Base-by-base conservation (phyloP, 805 yeast genomes). In the Ogataea pini region DNA sequence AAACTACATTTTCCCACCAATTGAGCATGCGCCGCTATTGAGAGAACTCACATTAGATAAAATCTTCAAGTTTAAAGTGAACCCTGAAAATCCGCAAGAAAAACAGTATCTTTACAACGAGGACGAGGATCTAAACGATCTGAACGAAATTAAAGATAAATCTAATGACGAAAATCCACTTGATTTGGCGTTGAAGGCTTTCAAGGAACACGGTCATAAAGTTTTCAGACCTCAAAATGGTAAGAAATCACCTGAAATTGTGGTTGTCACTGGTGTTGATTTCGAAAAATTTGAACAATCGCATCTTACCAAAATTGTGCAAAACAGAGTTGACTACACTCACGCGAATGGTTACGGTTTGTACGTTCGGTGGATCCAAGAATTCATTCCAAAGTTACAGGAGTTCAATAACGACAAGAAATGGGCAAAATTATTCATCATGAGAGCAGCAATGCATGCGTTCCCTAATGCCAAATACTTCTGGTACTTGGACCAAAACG, bases 381-480 rank as follows among this genome's bases (percentile, higher is more conserved):
- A 94, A 64, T 91, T 88, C 67, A 61, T 79, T 14, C 91, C 92
- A 7, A 57, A 75, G 13, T 58, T 85, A 48, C 74, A 79, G 47
- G 73, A 74, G 31, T 65, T 75, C 57, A 67, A 71, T 50, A 65
- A 69, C 52, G 67, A 80, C 55, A 70, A 71, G 48, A 69, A 73
- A 24, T 87, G 96, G 94, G 77, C 81, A 27, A 80, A 83, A 54
- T 60, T 84, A 24, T 77, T 79, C 48, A 65, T 83, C 34, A 65
- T 89, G 63, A 77, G 95, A 51, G 94, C 91, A 36, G 97, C 98
- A n/a, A 82, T 92, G 85, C 80, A 79, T 64, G 94, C 96, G 0
- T 90, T 90, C 72, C 98, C 98, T 1, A 73, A 83, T 41, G 86
- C 97, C n/a, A 82, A 88, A 64, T 86, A 89, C 74, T 84, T 91